Conservation (phyloP, 2,329 filamentous ascomycete species). For the Exserohilum turcica region DNA sequence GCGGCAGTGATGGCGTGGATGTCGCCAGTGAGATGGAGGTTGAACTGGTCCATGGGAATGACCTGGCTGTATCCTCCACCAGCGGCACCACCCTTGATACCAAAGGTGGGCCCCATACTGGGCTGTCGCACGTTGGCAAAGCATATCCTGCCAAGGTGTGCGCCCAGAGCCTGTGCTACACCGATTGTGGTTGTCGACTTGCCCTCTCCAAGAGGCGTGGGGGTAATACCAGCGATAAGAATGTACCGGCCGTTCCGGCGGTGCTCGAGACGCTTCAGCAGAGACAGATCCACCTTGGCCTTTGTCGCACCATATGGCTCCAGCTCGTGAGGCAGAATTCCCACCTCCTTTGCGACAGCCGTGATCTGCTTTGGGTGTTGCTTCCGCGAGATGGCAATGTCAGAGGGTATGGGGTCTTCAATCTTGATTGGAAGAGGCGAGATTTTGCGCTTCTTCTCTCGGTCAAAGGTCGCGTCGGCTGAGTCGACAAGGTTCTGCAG, state of each 20-base stretch:
- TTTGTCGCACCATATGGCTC: conserved; percentile 96
- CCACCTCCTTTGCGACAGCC: conserved; percentile 80
- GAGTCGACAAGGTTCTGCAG: conserved; percentile 93
- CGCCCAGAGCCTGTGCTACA: conserved; percentile 88
- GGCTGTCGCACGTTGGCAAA: conserved; percentile 98
- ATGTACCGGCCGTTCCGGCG: conserved; percentile 89
- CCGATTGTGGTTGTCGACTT: conserved; percentile 99
- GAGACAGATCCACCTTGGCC: conserved; percentile 85
- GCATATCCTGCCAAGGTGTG: conserved; percentile 81
- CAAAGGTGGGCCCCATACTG: conserved; percentile 96
- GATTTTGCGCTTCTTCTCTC: conserved; percentile 79
- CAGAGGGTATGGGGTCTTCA: conserved; percentile 83
- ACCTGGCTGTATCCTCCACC: conserved; percentile 98
- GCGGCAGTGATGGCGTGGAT: conserved; percentile 97
- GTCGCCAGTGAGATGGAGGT: conserved; percentile 94
- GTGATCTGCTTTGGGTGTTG: conserved; percentile 94
- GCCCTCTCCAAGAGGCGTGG: conserved; percentile 93
- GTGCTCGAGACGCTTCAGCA: conserved; percentile 84
- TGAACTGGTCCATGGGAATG: conserved; percentile 99
- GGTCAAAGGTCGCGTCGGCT: conserved; percentile 79
- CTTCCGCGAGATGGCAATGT: conserved; percentile 87
- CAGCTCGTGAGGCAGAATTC: conserved; percentile 84
- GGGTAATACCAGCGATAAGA: conserved; percentile 93
- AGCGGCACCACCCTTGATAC: conserved; percentile 97
- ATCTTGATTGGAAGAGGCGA: conserved; percentile 83